phyloP scores from a whole-genome alignment of 1,139 yeast species.

The Candida tetrigidarum region DNA sequence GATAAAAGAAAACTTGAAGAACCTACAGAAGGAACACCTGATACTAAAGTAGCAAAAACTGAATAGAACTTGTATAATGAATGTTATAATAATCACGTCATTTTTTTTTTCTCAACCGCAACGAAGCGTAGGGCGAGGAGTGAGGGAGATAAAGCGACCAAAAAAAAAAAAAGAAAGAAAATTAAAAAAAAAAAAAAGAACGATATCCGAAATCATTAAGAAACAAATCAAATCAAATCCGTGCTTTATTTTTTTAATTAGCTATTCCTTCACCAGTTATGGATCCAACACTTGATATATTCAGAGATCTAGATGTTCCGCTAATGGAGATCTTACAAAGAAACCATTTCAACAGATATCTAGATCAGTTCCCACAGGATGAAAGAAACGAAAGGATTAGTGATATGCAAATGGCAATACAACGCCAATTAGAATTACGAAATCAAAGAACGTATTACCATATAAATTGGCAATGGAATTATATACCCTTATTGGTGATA shows the following conservation, averaged over 20 bases:
- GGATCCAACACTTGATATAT: constrained; percentile 24
- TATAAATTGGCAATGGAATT: constrained; percentile 22
- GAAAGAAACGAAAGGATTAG: constrained; percentile 14
- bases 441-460: constrained; percentile 8
- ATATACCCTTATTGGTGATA: constrained; percentile 34
- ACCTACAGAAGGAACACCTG: not conserved
- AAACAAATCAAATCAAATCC: too few species aligned
- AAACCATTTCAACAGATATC: constrained; percentile 21
- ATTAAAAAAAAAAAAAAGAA: too few species aligned
- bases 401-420: constrained; percentile 5
- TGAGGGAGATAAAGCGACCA: not conserved
- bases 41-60: not conserved
- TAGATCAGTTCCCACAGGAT: constrained; percentile 21
- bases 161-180: too few species aligned
- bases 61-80: not conserved
- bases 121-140: too few species aligned
- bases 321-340: constrained; percentile 26
- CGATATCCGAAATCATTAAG: too few species aligned
- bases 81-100: not conserved
- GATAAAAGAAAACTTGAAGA: constrained; percentile 2
- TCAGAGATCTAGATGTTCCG: constrained; percentile 26
- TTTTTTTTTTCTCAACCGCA: too few species aligned
- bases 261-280: constrained; percentile 7
- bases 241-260: too few species aligned
- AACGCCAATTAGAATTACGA: constrained; percentile 1